Base-by-base conservation (phyloP, 176 grass and related monocot species). In the Raddia distichophylla region DNA sequence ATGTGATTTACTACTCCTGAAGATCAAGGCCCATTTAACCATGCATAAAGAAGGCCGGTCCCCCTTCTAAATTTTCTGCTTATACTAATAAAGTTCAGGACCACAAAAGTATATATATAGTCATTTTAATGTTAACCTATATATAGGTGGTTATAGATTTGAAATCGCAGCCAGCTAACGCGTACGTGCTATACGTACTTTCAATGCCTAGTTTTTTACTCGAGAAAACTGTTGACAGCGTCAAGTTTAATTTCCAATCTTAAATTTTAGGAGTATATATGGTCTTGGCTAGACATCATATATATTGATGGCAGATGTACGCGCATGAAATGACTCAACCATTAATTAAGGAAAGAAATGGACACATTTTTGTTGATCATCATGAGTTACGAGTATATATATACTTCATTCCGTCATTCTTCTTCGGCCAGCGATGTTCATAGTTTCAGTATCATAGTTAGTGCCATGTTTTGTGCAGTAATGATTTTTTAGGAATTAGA, bases 101-200 rank as follows among this genome's bases (percentile, higher is more conserved):
- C 70, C 59, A 83, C 80, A 60, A 0, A 64, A 51, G 46, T 42
- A 60, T 27, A 59, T 59, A 22, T 22, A 82, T 33, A 62, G 22
- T 53, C 19, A 22, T 16, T 54, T 16, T 61, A 53, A 20, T 3
- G 45, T 10, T 54, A 19, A 19, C 43, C 60, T n/a, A 79, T 33
- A 35, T 7, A 3, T 34, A 45, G 65, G 55, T 69, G 73, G 42
- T 20, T 32, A 58, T 73, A 54, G 1, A 13, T 62, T 82, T 64
- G 52, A 44, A 73, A 73, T 17, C 3, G 42, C 43, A 53, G 18
- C 33, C 58, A 63, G 67, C 32, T 6, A 54, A 9, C n/a, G 7
- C 33, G 8, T n/a, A n/a, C n/a, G n/a, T 53, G 68, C 8, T 45
- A 56, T 56, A 10, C 32, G 13, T 34, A 10, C 32, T n/a, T 34